A percentile compares a stretch with the other conserved stretches of the same genome.
Conservation (phyloP, 352 stramenopile genomes). For the Peronospora farinosa region DNA sequence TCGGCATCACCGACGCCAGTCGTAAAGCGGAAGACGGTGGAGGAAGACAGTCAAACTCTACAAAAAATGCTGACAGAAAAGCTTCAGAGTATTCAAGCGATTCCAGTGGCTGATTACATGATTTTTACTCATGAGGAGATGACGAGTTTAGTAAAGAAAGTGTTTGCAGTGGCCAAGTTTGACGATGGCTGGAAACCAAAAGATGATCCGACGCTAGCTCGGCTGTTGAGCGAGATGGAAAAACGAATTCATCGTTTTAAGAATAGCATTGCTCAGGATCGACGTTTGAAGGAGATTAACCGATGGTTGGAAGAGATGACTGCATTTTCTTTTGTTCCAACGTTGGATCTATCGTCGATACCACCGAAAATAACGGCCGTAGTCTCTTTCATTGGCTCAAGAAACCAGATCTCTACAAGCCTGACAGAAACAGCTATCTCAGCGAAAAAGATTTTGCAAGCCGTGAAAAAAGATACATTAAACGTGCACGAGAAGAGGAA, state of each 20-base stretch:
- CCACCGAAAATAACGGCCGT: slow-evolving; percentile 5
- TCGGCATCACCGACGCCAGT: not conserved
- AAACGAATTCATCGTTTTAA: too few species aligned
- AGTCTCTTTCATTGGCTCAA: not conserved
- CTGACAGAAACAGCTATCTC: not conserved
- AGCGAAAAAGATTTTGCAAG: not conserved
- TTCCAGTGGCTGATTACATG: slow-evolving; percentile 1
- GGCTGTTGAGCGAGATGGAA: slow-evolving; percentile 4
- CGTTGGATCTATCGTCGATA: slow-evolving; percentile 15
- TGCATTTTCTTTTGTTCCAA: slow-evolving; percentile 7
- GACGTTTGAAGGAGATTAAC: too few species aligned
- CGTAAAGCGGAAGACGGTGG: slow-evolving; percentile 4
- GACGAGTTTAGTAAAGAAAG: slow-evolving; percentile 8
- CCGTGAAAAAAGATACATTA: not conserved
- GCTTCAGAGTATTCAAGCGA: slow-evolving; percentile 5
- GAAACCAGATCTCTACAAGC: not conserved
- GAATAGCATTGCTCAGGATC: too few species aligned
- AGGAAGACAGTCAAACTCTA: slow-evolving; percentile 2
- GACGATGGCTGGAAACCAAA: slow-evolving; percentile 11
- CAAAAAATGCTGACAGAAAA: not conserved
- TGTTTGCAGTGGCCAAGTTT: slow-evolving; percentile 6
- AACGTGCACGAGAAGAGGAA: not conserved
- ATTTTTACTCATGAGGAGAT: slow-evolving; percentile 12
- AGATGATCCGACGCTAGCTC: slow-evolving; percentile 7
- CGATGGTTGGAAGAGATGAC: slow-evolving; percentile 20